Evolutionary conservation across 2,329 filamentous ascomycete genomes (phyloP), one percentile per base, ranked within the genome.

Genomic region (Zymoseptoria tritici): DNA sequence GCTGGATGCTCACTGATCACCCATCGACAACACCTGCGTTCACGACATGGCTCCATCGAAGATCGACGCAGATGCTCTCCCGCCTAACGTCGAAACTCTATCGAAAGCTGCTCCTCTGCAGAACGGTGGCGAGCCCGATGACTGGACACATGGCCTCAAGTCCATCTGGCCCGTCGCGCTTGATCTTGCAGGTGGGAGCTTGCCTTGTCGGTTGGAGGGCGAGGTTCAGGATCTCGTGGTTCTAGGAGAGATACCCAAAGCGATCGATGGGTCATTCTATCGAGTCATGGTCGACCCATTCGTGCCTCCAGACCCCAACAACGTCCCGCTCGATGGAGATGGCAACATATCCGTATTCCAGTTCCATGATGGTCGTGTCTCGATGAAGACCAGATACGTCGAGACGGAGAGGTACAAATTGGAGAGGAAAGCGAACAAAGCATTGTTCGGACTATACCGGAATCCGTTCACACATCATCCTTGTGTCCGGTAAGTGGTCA

Each of bases 301-400:
- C 77, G 26, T 84, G 80, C 67, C 81, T 80, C n/a, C 82, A 79
- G 1, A 66, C 80, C 63, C 81, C 82, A 66, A 79, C 80, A 82
- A 85, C 61, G 78, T 78, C n/a, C 76, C 77, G 52, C 76, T 78
- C 68, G 77, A 77, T 57, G 77, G 77, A 42, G 77, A 79, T 57
- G 77, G 77, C 0, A 75, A 72, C 19, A 73, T 79, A 9, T 76
- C 75, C 1, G 76, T 75, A 0, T 76, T 79, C 54, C 70, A 70
- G 0, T 77, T 79, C 56, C 68, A 76, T 20, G 65, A 76, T 55
- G 76, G 76, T 1, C 74, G 74, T 59, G 76, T 75, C 2, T 71
- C 77, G 60, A 76, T 78, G 64, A 75, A 74, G 59, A 75, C 76
- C 26, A 69, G 73, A 46, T 79, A 74, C 62, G 74, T 78, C 20